Evolutionary conservation across 1,284 basidiomycete genomes (phyloP).

Genomic region (Abortiporus biennis): DNA sequence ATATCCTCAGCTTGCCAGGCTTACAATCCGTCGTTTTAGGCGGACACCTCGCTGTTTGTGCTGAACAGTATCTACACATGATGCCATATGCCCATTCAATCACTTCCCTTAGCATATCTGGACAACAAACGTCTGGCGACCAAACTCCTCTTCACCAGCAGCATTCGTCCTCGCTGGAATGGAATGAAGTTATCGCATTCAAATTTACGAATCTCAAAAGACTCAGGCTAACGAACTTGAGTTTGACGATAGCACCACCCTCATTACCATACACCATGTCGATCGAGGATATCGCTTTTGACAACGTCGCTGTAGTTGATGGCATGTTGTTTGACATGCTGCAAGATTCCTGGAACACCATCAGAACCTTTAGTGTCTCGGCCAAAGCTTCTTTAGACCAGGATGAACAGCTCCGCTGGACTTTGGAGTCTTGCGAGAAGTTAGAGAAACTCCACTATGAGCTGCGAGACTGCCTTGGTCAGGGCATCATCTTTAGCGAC

Average conservation of each 20-base stretch:
- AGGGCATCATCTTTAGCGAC: slow-evolving; percentile 20
- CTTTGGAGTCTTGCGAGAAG: slow-evolving; percentile 27
- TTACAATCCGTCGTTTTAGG: slow-evolving; percentile 37
- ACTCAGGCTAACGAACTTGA: slow-evolving; percentile 35
- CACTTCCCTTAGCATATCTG: slow-evolving; percentile 40
- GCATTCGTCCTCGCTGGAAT: slow-evolving; percentile 19
- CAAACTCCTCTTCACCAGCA: background rate
- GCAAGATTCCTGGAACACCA: slow-evolving; percentile 26
- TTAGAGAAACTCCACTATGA: slow-evolving; percentile 23
- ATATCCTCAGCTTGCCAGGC: slow-evolving; percentile 35
- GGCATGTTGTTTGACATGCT: slow-evolving; percentile 36
- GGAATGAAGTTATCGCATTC: slow-evolving; percentile 25
- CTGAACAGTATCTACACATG: slow-evolving; percentile 40
- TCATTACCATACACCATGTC: slow-evolving; percentile 28
- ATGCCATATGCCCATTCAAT: slow-evolving; percentile 34
- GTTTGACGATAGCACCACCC: slow-evolving; percentile 35
- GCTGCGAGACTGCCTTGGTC: slow-evolving; percentile 11
- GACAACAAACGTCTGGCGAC: slow-evolving; percentile 15
- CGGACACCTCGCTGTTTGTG: slow-evolving; percentile 37
- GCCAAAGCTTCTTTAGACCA: slow-evolving; percentile 26
- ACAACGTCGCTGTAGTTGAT: slow-evolving; percentile 34
- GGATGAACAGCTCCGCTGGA: slow-evolving; percentile 32
- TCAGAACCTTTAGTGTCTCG: slow-evolving; percentile 31
- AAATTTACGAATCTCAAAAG: slow-evolving; percentile 21
- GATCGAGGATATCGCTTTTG: slow-evolving; percentile 33